Evolutionary conservation across 345 rosid species (phyloP).

Genomic region (Moricandia moricandioides): DNA sequence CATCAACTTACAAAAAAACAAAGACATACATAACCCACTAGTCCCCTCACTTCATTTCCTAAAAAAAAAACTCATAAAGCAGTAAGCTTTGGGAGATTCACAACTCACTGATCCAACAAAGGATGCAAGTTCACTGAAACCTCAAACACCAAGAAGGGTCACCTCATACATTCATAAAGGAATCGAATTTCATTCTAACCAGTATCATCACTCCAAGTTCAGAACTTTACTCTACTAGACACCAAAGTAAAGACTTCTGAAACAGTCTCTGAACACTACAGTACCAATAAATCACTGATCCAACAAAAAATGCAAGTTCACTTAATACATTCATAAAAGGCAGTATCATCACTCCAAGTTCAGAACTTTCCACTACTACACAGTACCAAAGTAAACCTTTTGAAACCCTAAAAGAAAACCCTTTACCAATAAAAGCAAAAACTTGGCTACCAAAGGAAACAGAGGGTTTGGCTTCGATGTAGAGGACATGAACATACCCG

Average conservation of each 20-base stretch:
- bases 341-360: not conserved
- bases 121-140: not conserved
- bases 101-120: not conserved
- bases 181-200: not conserved
- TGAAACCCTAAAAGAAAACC: conserved; percentile 1
- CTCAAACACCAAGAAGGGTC: conserved; percentile 8
- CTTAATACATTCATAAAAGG: too few relatives aligned
- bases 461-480: not conserved
- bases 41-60: too few relatives aligned
- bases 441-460: too few relatives aligned
- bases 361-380: not conserved
- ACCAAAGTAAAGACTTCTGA: not conserved
- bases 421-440: not conserved
- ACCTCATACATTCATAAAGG: not conserved
- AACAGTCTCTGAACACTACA: not conserved
- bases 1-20: too few relatives aligned
- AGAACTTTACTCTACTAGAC: not conserved
- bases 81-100: too few relatives aligned
- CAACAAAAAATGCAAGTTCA: too few relatives aligned
- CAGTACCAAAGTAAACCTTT: not conserved
- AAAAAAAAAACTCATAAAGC: too few relatives aligned
- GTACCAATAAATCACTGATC: too few relatives aligned
- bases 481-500: conserved; percentile 43
- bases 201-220: not conserved
- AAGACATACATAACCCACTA: too few relatives aligned